Evolutionary conservation across 106 monocot genomes (phyloP).

Genomic region (Platanthera guangdongensis): DNA sequence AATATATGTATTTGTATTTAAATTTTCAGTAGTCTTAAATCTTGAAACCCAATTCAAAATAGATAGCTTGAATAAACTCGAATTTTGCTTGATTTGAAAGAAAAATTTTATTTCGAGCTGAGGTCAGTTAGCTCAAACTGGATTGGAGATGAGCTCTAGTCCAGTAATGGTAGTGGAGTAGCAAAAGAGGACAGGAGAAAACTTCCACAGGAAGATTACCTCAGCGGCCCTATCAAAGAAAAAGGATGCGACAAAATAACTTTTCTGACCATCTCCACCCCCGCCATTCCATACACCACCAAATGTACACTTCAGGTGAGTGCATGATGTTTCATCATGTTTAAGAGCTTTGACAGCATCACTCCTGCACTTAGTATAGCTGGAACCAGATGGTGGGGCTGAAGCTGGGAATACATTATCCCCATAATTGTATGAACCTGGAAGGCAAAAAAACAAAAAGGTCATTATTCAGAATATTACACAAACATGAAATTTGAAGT

Average conservation of each 20-base stretch:
- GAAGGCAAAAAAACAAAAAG: not conserved
- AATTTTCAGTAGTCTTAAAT: too few relatives aligned
- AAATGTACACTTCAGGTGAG: conserved; percentile 90
- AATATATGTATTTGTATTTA: too few relatives aligned
- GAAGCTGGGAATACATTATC: conserved; percentile 35
- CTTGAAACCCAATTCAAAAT: too few relatives aligned
- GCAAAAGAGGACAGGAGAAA: not conserved
- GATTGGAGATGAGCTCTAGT: too few relatives aligned
- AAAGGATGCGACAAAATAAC: conserved; percentile 89
- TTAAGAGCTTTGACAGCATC: conserved; percentile 62
- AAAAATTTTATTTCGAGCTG: too few relatives aligned
- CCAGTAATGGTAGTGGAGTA: too few relatives aligned
- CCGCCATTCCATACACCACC: conserved; percentile 97
- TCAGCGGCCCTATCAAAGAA: conserved; percentile 94
- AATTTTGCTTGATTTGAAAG: too few relatives aligned
- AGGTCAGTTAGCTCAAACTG: too few relatives aligned
- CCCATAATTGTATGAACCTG: conserved; percentile 73
- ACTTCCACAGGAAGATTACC: conserved; percentile 24
- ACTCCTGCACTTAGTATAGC: conserved; percentile 57
- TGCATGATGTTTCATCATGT: conserved; percentile 70
- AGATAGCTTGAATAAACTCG: too few relatives aligned
- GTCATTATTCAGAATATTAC: not conserved
- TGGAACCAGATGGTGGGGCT: conserved; percentile 46
- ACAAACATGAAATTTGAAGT: not conserved
- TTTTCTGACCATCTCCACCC: conserved; percentile 86